Conservation (phyloP, 192 early-diverging fungal genomes). For the Geosiphon pyriformis region DNA sequence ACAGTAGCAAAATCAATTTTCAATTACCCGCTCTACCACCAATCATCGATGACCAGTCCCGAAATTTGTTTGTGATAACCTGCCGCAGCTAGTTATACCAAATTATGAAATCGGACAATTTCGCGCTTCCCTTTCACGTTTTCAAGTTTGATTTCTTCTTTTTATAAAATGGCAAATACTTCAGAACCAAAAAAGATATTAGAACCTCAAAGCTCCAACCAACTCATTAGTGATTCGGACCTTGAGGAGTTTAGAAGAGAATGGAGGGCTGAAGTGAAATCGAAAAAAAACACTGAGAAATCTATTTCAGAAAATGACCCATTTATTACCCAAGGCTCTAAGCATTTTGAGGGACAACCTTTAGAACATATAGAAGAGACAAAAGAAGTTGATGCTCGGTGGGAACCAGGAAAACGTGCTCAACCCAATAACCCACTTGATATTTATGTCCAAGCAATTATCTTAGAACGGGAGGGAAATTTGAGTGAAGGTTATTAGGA, state of each 20-base stretch:
- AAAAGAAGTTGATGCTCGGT: neutral
- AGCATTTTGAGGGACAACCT: neutral
- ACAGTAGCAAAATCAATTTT: no score
- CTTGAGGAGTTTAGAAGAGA: conserved; percentile 8
- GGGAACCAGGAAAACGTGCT: neutral
- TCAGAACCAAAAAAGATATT: no score
- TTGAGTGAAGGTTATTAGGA: conserved; percentile 28
- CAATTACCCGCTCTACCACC: no score
- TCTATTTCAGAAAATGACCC: neutral
- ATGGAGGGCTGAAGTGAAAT: conserved; percentile 13
- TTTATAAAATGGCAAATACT: no score
- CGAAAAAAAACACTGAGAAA: neutral
- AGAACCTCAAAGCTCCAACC: no score
- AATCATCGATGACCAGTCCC: no score
- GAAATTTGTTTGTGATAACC: no score
- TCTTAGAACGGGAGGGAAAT: conserved; percentile 34
- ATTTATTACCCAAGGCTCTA: neutral
- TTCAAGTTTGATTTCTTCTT: no score
- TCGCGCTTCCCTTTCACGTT: no score
- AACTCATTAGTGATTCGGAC: no score
- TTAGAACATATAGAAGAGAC: neutral
- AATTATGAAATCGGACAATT: no score
- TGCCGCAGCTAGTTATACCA: no score
- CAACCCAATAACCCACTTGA: conserved; percentile 25
- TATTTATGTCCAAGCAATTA: conserved; percentile 30